phyloP scores from a whole-genome alignment of 2,329 filamentous ascomycete species.

The Xylaria digitata region DNA sequence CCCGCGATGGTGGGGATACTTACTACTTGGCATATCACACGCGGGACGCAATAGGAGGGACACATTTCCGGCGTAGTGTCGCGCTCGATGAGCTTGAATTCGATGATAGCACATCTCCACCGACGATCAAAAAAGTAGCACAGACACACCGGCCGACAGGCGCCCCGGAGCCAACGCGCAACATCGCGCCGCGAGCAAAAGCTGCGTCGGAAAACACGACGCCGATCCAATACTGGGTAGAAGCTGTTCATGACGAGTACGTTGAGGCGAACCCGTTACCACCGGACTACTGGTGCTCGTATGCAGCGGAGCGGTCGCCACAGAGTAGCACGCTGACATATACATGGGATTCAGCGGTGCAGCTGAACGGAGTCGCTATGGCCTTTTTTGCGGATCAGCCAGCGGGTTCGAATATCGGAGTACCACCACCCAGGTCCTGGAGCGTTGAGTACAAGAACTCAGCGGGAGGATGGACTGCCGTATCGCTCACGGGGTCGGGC shows the following conservation, averaged over 20 bases:
- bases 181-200: slow-evolving; percentile 49
- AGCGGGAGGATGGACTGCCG: slow-evolving; percentile 41
- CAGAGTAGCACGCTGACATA: slow-evolving; percentile 48
- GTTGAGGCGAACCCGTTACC: slow-evolving; percentile 50
- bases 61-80: slow-evolving; percentile 45
- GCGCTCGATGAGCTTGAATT: slow-evolving; percentile 52
- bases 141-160: slow-evolving; percentile 47
- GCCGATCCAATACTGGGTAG: slow-evolving; percentile 54
- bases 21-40: slow-evolving; percentile 54
- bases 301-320: slow-evolving; percentile 49
- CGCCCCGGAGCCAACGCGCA: slow-evolving; percentile 47
- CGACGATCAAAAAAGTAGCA: slow-evolving; percentile 47
- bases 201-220: slow-evolving; percentile 45
- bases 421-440: slow-evolving; percentile 49
- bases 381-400: slow-evolving; percentile 50
- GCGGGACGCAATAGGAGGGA: slow-evolving; percentile 50
- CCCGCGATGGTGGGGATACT: slow-evolving; percentile 41
- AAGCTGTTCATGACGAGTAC: slow-evolving; percentile 50
- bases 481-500: slow-evolving; percentile 40
- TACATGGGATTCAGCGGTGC: slow-evolving; percentile 47
- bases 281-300: slow-evolving; percentile 54
- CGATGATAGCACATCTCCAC: slow-evolving; percentile 48
- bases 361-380: slow-evolving; percentile 48
- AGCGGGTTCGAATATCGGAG: slow-evolving; percentile 47
- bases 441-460: slow-evolving; percentile 44